Evolutionary conservation across 352 stramenopile species (phyloP), one percentile per base, ranked within the genome.

Genomic region (Thraustotheca clavata): DNA sequence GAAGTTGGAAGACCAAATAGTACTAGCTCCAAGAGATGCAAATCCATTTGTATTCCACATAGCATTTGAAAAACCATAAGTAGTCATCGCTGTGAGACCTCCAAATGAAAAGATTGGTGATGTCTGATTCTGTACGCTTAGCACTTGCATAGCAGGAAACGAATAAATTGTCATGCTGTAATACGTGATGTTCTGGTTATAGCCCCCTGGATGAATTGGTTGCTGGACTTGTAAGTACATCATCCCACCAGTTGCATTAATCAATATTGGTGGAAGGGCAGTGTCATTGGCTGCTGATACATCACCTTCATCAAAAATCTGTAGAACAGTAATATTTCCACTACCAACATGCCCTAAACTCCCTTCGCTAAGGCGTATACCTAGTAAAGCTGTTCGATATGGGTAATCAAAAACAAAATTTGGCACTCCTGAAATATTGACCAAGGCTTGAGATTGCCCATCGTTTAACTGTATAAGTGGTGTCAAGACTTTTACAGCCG

Each of bases 21-120:
- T 24, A 3, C 49, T 31, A 27, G 47, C 26, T 1, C 49, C 34
- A 38, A 62, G 14, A 32, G 22, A 32, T 6, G 27, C 52, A 49
- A 62, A 32, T 4, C 54, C 54, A 12, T 24, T 29, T 1, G 16
- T 61, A 6, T 67, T 67, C 1, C 35, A 71, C 5, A 69, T 66
- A 69, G 36, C 59, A 72, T 26, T 69, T 67, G 14, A 69, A 46
- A 69, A 49, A 1, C 49, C 36, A 35, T 76, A 76, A n/a, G 32
- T 60, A 9, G 71, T 76, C 26, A 34, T 62, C 14, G 60, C 52
- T 3, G 50, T 70, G 4, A 76, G 57, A 1, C 65, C 68, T 24
- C 69, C 70, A 5, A 76, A 32, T 20, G 62, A 46, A 31, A 80
- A 49, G 0, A 6, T 73, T 71, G 29, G 69, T 65, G 33, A 83